Evolutionary conservation across 257 asterid species (phyloP).

Genomic region (Solanum piurae): DNA sequence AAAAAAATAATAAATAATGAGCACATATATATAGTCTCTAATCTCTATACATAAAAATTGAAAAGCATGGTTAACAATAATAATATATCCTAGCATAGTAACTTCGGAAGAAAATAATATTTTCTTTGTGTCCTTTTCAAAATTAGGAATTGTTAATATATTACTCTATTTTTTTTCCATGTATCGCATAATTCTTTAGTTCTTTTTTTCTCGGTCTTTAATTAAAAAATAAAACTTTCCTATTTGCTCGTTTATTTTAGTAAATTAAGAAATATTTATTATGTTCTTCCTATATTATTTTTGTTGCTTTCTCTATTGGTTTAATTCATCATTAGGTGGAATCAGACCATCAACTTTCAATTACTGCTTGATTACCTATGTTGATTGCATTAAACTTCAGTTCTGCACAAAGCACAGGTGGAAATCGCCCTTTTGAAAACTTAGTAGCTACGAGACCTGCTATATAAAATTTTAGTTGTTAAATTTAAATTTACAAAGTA

Average conservation of each 20-base stretch:
- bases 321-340: no score
- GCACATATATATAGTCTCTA: neutral
- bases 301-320: no score
- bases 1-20: neutral
- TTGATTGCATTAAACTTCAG: no score
- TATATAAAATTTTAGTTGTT: no score
- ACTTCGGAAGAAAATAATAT: neutral
- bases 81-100: no score
- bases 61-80: neutral
- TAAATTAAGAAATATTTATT: neutral
- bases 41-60: no score
- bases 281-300: no score
- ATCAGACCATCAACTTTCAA: accelerated
- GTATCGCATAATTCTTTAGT: neutral
- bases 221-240: neutral
- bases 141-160: neutral
- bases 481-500: neutral
- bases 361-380: accelerated
- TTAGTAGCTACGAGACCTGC: no score
- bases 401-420: no score
- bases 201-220: neutral
- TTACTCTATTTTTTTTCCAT: neutral
- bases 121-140: neutral
- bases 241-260: neutral
- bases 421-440: no score